Conservation (phyloP, 2,329 filamentous ascomycete species). For the Sporothrix euskadiensis region DNA sequence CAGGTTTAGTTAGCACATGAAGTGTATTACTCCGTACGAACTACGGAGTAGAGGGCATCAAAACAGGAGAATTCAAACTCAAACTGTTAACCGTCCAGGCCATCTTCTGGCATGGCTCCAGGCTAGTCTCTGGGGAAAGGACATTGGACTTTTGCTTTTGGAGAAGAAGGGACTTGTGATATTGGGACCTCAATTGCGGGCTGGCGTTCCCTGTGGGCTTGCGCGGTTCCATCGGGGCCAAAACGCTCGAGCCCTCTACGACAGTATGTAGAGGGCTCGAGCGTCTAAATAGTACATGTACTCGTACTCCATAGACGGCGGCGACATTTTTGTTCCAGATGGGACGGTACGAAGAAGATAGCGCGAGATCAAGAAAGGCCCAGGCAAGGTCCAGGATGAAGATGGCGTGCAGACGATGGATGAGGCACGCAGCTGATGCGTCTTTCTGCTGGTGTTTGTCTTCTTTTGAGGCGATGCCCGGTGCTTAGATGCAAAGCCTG, state of each 20-base stretch:
- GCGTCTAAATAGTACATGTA: too few relatives aligned
- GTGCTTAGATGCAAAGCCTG: neutral
- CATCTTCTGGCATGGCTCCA: slow-evolving; percentile 7
- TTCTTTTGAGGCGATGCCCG: neutral
- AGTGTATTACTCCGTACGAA: too few relatives aligned
- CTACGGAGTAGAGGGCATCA: neutral
- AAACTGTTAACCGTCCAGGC: neutral
- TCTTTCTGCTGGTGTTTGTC: neutral
- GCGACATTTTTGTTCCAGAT: neutral
- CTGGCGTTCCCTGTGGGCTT: neutral
- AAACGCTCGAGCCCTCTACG: slow-evolving; percentile 8
- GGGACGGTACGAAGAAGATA: slow-evolving; percentile 6
- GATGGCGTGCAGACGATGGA: neutral
- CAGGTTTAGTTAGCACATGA: neutral
- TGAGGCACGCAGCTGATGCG: slow-evolving; percentile 5
- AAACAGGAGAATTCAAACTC: neutral
- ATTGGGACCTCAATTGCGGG: neutral
- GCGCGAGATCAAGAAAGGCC: neutral
- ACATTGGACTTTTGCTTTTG: neutral
- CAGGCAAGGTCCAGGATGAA: neutral
- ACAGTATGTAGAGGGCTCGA: too few relatives aligned
- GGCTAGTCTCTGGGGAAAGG: neutral
- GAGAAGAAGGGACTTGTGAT: neutral
- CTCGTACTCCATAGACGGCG: neutral
- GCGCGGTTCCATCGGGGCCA: slow-evolving; percentile 13